phyloP scores from a whole-genome alignment of 2,329 filamentous ascomycete genomes.

The Diaporthe australafricana region DNA sequence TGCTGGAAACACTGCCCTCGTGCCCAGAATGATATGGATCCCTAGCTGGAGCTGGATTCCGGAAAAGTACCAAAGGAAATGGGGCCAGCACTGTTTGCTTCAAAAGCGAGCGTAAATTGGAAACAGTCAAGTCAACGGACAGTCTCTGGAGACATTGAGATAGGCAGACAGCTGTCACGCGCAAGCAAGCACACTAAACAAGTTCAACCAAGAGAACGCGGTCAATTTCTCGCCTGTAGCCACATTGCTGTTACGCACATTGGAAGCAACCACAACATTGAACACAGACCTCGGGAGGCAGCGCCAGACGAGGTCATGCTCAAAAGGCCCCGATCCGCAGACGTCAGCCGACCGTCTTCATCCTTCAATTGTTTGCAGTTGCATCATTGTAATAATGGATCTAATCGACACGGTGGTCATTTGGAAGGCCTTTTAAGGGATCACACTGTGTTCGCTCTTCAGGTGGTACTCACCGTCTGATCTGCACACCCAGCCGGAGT shows the following conservation, averaged over 20 bases:
- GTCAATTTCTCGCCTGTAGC: neutral
- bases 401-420: slow-evolving; percentile 40
- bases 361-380: slow-evolving; percentile 32
- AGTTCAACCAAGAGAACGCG: neutral
- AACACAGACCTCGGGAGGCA: too few species aligned
- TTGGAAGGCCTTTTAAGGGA: slow-evolving; percentile 1
- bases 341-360: neutral
- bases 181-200: neutral
- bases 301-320: too few species aligned
- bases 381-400: slow-evolving; percentile 56
- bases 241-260: neutral
- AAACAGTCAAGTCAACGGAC: neutral
- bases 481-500: slow-evolving; percentile 69
- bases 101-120: slow-evolving; percentile 54
- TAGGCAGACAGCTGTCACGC: neutral
- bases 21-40: slow-evolving; percentile 85
- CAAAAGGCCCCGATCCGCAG: neutral
- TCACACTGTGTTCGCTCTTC: neutral
- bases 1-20: slow-evolving; percentile 75
- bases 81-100: slow-evolving; percentile 90
- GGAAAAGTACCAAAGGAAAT: slow-evolving; percentile 76
- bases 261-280: neutral
- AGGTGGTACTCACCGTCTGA: slow-evolving; percentile 61
- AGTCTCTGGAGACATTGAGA: neutral
- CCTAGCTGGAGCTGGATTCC: slow-evolving; percentile 79